Conservation (phyloP, 306 rosid genomes). For the Canavalia ensiformis region DNA sequence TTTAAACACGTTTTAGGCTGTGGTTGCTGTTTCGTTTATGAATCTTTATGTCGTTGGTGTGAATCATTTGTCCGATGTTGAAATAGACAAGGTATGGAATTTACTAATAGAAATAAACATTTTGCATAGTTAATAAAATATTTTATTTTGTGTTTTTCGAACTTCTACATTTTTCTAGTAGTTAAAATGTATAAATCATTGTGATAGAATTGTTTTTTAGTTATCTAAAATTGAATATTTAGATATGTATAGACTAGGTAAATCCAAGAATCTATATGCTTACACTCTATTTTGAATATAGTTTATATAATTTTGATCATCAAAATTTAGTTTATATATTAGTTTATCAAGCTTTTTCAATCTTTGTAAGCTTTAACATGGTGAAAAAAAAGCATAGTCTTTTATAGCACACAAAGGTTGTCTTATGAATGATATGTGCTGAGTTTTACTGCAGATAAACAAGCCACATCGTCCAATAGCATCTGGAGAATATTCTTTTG, state of each 20-base stretch:
- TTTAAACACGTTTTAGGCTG: slow-evolving; percentile 70
- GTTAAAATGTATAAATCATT: background rate
- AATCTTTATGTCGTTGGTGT: slow-evolving; percentile 92
- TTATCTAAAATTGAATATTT: slow-evolving; percentile 37
- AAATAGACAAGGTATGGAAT: slow-evolving; percentile 86
- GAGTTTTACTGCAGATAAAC: slow-evolving; percentile 78
- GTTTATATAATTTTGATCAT: slow-evolving; percentile 26
- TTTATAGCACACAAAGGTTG: slow-evolving; percentile 30
- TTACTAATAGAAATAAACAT: slow-evolving; percentile 29
- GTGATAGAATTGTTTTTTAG: background rate
- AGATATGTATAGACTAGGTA: background rate
- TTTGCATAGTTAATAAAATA: background rate
- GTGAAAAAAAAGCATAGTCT: background rate
- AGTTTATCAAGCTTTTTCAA: slow-evolving; percentile 11
- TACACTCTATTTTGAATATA: slow-evolving; percentile 26
- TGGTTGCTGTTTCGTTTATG: slow-evolving; percentile 91
- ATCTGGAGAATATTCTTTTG: slow-evolving; percentile 91
- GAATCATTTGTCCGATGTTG: slow-evolving; percentile 91
- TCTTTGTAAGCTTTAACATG: slow-evolving; percentile 19
- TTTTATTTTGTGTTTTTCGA: background rate
- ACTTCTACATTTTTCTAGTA: background rate
- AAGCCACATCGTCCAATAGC: slow-evolving; percentile 98
- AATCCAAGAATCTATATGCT: background rate
- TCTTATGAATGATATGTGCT: slow-evolving; percentile 36
- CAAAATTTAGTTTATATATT: slow-evolving; percentile 4